Conservation (phyloP, 352 stramenopile species). For the Pythium inflatum region DNA sequence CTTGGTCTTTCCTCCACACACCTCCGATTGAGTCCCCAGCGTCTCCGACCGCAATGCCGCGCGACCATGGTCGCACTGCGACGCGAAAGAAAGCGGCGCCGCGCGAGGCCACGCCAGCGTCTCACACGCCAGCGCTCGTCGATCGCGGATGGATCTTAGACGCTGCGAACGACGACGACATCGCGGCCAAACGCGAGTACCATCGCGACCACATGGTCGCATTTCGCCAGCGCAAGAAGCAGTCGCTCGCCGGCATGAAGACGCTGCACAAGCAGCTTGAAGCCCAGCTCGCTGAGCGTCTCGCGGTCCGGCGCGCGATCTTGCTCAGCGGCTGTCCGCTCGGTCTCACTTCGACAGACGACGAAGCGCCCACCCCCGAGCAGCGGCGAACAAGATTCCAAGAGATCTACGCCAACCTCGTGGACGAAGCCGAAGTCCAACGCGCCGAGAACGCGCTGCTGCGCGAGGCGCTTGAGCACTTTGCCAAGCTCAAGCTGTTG, state of each 20-base stretch:
- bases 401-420: constrained; percentile 12
- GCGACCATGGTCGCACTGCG: not conserved
- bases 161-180: not conserved
- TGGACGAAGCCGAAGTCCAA: constrained; percentile 22
- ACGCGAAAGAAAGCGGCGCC: too few species aligned
- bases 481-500: constrained; percentile 22
- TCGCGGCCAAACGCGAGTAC: constrained; percentile 20
- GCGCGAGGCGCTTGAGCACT: constrained; percentile 11
- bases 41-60: not conserved
- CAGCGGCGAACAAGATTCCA: constrained; percentile 11
- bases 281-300: constrained; percentile 6
- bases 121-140: not conserved
- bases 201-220: constrained; percentile 27
- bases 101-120: too few species aligned
- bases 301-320: constrained; percentile 20
- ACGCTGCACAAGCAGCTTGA: constrained; percentile 22
- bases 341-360: not conserved
- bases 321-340: constrained; percentile 18
- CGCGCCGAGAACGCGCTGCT: constrained; percentile 14
- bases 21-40: not conserved
- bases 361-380: not conserved
- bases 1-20: not conserved
- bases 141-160: not conserved
- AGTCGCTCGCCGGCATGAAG: constrained; percentile 14
- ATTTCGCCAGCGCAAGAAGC: constrained; percentile 32